These are phyloP conservation scores for Hypoxylon subgilvum DNA, from an alignment of 495 filamentous ascomycete species.

Conservation along the genomic window DNA sequence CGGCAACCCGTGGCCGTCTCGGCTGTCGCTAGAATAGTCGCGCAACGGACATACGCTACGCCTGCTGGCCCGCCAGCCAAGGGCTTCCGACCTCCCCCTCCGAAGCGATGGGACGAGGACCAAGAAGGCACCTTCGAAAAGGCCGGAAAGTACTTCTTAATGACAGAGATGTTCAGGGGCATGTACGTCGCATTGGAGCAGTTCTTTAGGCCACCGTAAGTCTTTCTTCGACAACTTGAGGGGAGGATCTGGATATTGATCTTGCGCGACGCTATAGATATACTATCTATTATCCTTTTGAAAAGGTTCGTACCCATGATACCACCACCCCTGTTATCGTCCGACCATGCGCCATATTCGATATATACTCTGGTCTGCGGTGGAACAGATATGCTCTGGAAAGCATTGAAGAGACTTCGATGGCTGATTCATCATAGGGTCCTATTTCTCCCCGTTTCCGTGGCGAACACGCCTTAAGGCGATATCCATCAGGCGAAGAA, in stretches of 20 bases:
- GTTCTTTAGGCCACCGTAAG: constrained; percentile 96
- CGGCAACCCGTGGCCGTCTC: constrained; percentile 29
- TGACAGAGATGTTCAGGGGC: constrained; percentile 93
- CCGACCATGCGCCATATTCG: constrained; percentile 21
- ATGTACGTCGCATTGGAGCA: constrained; percentile 99
- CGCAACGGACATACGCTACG: constrained; percentile 69
- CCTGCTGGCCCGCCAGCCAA: constrained; percentile 77
- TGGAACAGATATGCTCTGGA: background rate
- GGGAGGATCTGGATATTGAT: constrained; percentile 1
- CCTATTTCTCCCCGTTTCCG: constrained; percentile 97
- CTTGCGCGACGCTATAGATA: constrained; percentile 61
- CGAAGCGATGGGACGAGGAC: constrained; percentile 72
- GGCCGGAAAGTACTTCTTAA: constrained; percentile 88
- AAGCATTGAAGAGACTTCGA: background rate
- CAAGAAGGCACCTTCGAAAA: constrained; percentile 76
- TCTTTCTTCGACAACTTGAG: constrained; percentile 34
- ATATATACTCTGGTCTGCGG: background rate
- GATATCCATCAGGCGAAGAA: constrained; percentile 97
- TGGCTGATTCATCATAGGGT: constrained; percentile 55
- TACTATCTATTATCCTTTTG: constrained; percentile 98
- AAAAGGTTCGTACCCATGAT: constrained; percentile 66
- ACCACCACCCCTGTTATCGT: background rate
- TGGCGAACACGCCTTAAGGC: constrained; percentile 92
- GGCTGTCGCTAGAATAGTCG: constrained; percentile 39
- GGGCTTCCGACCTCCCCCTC: constrained; percentile 74